phyloP scores from a whole-genome alignment of 1,139 yeast species.

The Diutina mesorugosa region DNA sequence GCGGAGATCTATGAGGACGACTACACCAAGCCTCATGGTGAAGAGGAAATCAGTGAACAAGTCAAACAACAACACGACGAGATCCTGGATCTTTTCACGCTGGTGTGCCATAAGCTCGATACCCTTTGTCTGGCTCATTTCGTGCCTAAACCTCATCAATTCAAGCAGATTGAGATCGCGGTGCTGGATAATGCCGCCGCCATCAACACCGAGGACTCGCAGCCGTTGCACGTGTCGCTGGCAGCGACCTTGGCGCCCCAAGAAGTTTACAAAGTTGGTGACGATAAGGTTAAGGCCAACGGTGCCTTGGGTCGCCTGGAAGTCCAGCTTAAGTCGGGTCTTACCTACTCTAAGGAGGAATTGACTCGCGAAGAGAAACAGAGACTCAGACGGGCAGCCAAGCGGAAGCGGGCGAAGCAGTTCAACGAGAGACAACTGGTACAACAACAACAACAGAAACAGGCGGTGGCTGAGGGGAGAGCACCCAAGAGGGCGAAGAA shows the following conservation, averaged over 20 bases:
- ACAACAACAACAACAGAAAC: slow-evolving; percentile 13
- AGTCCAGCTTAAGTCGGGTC: slow-evolving; percentile 67
- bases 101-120: slow-evolving; percentile 63
- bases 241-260: slow-evolving; percentile 89
- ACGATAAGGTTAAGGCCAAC: slow-evolving; percentile 33
- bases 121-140: slow-evolving; percentile 87
- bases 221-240: slow-evolving; percentile 70
- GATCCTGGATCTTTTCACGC: slow-evolving; percentile 50
- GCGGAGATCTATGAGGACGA: slow-evolving; percentile 92
- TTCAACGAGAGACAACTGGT: slow-evolving; percentile 24
- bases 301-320: slow-evolving; percentile 32
- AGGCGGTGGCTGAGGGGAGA: slow-evolving; percentile 7
- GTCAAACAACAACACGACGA: slow-evolving; percentile 66
- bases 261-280: slow-evolving; percentile 65
- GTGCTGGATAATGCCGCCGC: slow-evolving; percentile 44
- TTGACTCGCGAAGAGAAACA: slow-evolving; percentile 78
- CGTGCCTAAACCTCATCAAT: slow-evolving; percentile 79
- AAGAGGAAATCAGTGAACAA: slow-evolving; percentile 41
- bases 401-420: slow-evolving; percentile 62
- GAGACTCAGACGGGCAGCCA: slow-evolving; percentile 73
- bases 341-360: slow-evolving; percentile 74
- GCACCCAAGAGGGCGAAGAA: slow-evolving; percentile 39
- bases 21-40: slow-evolving; percentile 35
- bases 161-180: slow-evolving; percentile 62
- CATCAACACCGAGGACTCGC: slow-evolving; percentile 91